Percentiles rank a stretch among this genome's conserved stretches.
These are phyloP conservation scores for Larix kaempferi DNA, from an alignment of 75 land plant species.

Conservation along the genomic window DNA sequence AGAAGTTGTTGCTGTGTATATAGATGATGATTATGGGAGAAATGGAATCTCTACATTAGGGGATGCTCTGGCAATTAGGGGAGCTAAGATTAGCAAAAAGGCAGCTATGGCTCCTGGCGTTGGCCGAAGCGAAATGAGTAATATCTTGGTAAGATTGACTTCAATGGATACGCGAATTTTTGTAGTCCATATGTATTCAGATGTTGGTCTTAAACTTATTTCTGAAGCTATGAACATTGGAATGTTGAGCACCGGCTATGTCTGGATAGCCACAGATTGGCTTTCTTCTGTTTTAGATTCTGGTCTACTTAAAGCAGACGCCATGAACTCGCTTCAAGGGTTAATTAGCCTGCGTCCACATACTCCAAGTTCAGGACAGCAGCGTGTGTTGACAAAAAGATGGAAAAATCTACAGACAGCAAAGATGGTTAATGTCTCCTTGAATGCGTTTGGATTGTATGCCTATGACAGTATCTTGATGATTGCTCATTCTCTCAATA, in stretches of 20 bases:
- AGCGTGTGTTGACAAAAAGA: slow-evolving; percentile 26
- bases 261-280: slow-evolving; percentile 50
- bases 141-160: slow-evolving; percentile 17
- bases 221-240: slow-evolving; percentile 31
- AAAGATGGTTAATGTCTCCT: slow-evolving; percentile 13
- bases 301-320: slow-evolving; percentile 21
- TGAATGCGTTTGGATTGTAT: slow-evolving; percentile 65
- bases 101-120: slow-evolving; percentile 24
- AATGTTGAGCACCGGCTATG: slow-evolving; percentile 51
- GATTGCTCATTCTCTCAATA: slow-evolving; percentile 28
- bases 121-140: slow-evolving; percentile 14
- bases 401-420: slow-evolving; percentile 35
- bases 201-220: slow-evolving; percentile 26
- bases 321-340: slow-evolving; percentile 57
- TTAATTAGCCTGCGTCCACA: slow-evolving; percentile 68
- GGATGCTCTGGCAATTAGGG: slow-evolving; percentile 10
- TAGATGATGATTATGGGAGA: no score
- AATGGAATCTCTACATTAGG: no score
- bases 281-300: slow-evolving; percentile 15
- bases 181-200: slow-evolving; percentile 49
- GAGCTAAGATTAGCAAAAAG: slow-evolving; percentile 36
- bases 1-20: background rate
- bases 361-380: slow-evolving; percentile 48
- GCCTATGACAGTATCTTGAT: slow-evolving; percentile 84
- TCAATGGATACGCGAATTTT: slow-evolving; percentile 49